phyloP scores from a whole-genome alignment of 73 alveolate genomes.

The Uronychia binucleata region DNA sequence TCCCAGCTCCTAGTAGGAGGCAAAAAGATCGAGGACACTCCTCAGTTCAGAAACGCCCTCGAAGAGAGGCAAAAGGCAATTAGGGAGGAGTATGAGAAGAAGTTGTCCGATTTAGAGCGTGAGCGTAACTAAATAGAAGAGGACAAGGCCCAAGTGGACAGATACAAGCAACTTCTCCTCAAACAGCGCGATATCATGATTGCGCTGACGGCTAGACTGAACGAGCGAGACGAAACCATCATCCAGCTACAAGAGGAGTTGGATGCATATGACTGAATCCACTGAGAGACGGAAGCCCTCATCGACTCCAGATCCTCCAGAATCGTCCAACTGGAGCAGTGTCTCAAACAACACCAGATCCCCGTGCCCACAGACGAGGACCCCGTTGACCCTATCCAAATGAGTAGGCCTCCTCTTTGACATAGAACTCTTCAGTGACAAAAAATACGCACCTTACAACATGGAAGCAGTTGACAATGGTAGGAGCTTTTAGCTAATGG shows the following conservation, averaged over 20 bases:
- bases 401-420: too few relatives aligned
- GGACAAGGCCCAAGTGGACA: slow-evolving; percentile 92
- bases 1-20: slow-evolving; percentile 83
- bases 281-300: too few relatives aligned
- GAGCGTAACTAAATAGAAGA: slow-evolving; percentile 82
- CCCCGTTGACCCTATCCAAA: too few relatives aligned
- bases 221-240: slow-evolving; percentile 96
- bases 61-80: slow-evolving; percentile 87
- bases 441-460: too few relatives aligned
- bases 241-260: slow-evolving; percentile 89
- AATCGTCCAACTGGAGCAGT: too few relatives aligned
- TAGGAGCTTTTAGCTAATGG: too few relatives aligned
- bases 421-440: too few relatives aligned
- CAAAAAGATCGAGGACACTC: slow-evolving; percentile 85
- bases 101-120: slow-evolving; percentile 83
- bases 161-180: slow-evolving; percentile 92
- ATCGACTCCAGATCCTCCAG: too few relatives aligned
- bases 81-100: slow-evolving; percentile 88
- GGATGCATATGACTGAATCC: slow-evolving; percentile 80
- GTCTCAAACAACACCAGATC: too few relatives aligned
- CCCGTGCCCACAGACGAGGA: too few relatives aligned
- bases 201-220: slow-evolving; percentile 94
- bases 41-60: slow-evolving; percentile 89
- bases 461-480: too few relatives aligned
- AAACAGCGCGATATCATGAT: slow-evolving; percentile 98